Conservation (phyloP, 108 stramenopile species). For the Pseudonitzschia pungens region DNA sequence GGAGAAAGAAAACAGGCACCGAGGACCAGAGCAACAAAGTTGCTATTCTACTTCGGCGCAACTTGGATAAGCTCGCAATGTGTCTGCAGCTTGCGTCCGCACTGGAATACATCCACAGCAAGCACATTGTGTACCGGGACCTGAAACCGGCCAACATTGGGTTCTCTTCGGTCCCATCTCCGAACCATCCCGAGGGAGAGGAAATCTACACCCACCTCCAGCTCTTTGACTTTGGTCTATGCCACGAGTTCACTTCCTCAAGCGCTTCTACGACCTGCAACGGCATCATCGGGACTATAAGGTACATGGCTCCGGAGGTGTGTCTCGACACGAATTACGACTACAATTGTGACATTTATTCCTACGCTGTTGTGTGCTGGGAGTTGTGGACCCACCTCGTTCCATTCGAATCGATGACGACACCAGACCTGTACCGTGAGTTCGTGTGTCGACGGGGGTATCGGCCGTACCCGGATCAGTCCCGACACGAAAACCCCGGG, state of each 20-base stretch:
- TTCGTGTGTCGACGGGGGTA: conserved; percentile 1
- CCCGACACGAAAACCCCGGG: neutral
- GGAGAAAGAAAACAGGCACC: conserved; percentile 24
- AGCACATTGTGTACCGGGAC: conserved; percentile 33
- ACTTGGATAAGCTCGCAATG: neutral
- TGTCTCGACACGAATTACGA: conserved; percentile 58
- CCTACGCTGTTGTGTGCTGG: conserved; percentile 32
- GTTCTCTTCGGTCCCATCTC: neutral
- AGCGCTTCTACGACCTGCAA: neutral
- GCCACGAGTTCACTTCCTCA: neutral
- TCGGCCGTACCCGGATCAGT: neutral
- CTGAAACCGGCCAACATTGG: conserved; percentile 41
- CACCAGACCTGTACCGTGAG: neutral
- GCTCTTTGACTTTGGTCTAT: conserved; percentile 32
- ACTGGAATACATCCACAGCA: conserved; percentile 33
- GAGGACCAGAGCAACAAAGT: neutral
- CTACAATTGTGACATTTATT: conserved; percentile 68
- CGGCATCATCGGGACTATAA: conserved; percentile 39
- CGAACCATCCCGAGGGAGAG: neutral
- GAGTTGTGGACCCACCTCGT: conserved; percentile 13
- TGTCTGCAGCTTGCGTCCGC: conserved; percentile 35
- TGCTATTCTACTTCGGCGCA: neutral
- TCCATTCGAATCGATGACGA: neutral
- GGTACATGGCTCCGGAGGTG: conserved; percentile 83
- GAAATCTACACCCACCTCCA: neutral